A percentile compares a stretch with the other conserved stretches of the same genome.
Conservation (phyloP, 768 basidiomycete genomes). For the Mycena galopus region DNA sequence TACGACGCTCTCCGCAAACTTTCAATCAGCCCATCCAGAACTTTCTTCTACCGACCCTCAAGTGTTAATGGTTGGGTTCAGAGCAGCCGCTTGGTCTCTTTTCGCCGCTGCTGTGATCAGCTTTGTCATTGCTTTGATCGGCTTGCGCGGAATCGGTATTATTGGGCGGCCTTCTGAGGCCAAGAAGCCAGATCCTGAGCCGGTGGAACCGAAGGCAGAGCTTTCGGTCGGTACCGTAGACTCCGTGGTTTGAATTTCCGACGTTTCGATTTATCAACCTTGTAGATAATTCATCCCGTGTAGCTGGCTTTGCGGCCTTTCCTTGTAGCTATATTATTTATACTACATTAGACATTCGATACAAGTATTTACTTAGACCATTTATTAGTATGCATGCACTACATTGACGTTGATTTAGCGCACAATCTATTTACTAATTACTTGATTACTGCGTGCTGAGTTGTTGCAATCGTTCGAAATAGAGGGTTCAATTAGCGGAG, state of each 20-base stretch:
- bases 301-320: not conserved
- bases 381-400: not conserved
- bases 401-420: not conserved
- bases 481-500: not conserved
- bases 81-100: not conserved
- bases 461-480: too few relatives aligned
- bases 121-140: constrained; percentile 22
- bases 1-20: not conserved
- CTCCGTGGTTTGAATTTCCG: not conserved
- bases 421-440: too few relatives aligned
- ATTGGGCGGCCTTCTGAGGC: constrained; percentile 9
- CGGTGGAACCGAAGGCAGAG: not conserved
- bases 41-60: not conserved
- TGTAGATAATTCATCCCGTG: not conserved
- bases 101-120: constrained; percentile 18
- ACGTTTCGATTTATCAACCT: not conserved
- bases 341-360: not conserved
- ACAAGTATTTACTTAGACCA: not conserved
- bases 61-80: constrained; percentile 17
- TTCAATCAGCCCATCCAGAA: not conserved
- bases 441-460: too few relatives aligned
- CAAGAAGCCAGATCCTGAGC: not conserved
- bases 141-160: constrained; percentile 31
- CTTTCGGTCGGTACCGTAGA: not conserved
- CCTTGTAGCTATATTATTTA: not conserved